These are phyloP conservation scores for Shiraia bambusicola DNA, from an alignment of 2,329 filamentous ascomycete species.

Conservation along the genomic window DNA sequence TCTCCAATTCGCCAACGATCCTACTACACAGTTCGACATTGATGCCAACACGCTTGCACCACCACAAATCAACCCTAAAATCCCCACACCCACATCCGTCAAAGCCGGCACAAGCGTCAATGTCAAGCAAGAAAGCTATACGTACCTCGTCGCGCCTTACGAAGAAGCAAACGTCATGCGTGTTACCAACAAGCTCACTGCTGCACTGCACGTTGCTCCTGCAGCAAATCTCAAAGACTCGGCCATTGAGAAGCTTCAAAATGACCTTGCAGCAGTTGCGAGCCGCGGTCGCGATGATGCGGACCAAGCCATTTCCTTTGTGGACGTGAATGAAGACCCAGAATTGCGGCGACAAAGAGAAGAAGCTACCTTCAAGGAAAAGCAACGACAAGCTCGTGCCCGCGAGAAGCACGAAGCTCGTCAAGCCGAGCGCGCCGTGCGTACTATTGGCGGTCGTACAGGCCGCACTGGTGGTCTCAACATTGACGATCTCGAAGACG, in stretches of 20 bases:
- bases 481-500: constrained; percentile 61
- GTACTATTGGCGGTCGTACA: constrained; percentile 52
- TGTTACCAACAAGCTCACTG: constrained; percentile 73
- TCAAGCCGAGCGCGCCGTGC: constrained; percentile 59
- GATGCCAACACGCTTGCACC: constrained; percentile 70
- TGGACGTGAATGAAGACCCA: constrained; percentile 71
- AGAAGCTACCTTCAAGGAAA: constrained; percentile 73
- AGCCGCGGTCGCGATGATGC: constrained; percentile 49
- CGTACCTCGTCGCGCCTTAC: constrained; percentile 73
- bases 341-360: constrained; percentile 73
- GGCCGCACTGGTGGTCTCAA: constrained; percentile 59
- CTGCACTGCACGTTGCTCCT: constrained; percentile 68
- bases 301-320: constrained; percentile 62
- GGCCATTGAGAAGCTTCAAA: constrained; percentile 68
- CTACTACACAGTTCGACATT: constrained; percentile 71
- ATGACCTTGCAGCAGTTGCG: constrained; percentile 65
- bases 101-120: constrained; percentile 16
- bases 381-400: constrained; percentile 61
- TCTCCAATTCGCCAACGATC: constrained; percentile 69
- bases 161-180: constrained; percentile 68
- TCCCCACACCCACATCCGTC: constrained; percentile 51
- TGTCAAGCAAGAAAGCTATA: constrained; percentile 67
- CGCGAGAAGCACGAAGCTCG: constrained; percentile 68
- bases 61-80: constrained; percentile 51
- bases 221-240: constrained; percentile 70